Evolutionary conservation across 306 rosid species (phyloP).

Genomic region (Trifolium dubium): DNA sequence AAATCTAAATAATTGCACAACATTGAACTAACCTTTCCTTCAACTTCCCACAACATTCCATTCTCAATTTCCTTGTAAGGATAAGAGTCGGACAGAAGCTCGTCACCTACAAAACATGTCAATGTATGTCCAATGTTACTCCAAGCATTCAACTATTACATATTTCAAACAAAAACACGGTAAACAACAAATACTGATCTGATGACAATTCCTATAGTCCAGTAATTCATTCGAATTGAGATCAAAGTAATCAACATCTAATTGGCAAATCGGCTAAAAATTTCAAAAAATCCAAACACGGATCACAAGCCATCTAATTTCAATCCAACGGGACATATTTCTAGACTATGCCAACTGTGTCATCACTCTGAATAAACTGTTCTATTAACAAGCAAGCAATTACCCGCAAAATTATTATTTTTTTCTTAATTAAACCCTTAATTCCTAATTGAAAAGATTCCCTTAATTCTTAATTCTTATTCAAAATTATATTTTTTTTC

Average conservation of each 20-base stretch:
- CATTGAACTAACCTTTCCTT: conserved; percentile 65
- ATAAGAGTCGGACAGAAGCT: conserved; percentile 88
- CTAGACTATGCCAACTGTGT: neutral
- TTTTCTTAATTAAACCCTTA: too few species aligned
- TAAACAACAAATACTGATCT: neutral
- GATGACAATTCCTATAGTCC: neutral
- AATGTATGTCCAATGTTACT: neutral
- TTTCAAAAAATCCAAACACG: neutral
- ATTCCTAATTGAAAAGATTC: neutral
- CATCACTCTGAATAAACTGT: neutral
- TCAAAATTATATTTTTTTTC: neutral
- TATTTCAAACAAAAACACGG: neutral
- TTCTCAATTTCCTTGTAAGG: conserved; percentile 66
- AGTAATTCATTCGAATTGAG: neutral
- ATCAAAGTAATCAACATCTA: neutral
- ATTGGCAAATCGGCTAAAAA: neutral
- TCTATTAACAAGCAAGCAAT: neutral
- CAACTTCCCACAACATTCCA: conserved; percentile 84
- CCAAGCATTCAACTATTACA: neutral
- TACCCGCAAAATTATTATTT: too few species aligned
- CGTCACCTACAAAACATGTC: conserved; percentile 59
- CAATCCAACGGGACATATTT: neutral
- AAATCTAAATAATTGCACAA: neutral
- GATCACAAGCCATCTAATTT: neutral
- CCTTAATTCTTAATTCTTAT: neutral